These are phyloP conservation scores for Cytospora chrysosperma DNA, from an alignment of 2,329 filamentous ascomycete species.

Conservation along the genomic window DNA sequence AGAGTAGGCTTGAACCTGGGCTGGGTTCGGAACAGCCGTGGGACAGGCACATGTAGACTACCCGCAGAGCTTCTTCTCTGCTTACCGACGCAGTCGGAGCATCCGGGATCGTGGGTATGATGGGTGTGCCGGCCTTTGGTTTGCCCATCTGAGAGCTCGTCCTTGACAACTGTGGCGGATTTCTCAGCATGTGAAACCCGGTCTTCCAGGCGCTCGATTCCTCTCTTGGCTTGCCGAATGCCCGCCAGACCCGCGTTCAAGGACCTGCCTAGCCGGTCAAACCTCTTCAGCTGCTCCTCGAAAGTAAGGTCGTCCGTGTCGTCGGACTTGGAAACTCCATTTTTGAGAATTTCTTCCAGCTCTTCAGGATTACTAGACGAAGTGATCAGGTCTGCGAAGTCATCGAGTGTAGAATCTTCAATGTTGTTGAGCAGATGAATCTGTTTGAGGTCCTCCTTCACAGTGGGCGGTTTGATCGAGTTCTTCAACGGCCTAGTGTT, in stretches of 20 bases:
- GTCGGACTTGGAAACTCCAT: conserved; percentile 13
- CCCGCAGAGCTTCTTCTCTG: conserved; percentile 28
- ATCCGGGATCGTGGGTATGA: conserved; percentile 10
- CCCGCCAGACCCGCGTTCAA: conserved; percentile 51
- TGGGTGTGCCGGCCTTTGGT: neutral
- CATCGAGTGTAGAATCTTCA: conserved; percentile 60
- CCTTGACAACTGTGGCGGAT: neutral
- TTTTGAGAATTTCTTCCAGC: conserved; percentile 30
- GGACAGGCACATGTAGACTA: conserved; percentile 45
- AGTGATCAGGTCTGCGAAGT: conserved; percentile 51
- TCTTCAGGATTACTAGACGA: conserved; percentile 31
- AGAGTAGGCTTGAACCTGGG: conserved; percentile 48
- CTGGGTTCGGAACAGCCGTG: conserved; percentile 45
- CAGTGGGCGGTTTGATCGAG: conserved; percentile 52
- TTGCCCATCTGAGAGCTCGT: neutral
- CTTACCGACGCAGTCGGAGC: neutral
- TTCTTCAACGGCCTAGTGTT: conserved; percentile 49
- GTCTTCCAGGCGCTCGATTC: conserved; percentile 58
- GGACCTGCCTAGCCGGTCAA: conserved; percentile 51
- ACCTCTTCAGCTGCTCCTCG: conserved; percentile 43
- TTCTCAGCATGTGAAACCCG: conserved; percentile 44
- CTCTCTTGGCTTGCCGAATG: conserved; percentile 55
- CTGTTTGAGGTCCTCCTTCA: conserved; percentile 54
- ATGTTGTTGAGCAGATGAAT: conserved; percentile 54
- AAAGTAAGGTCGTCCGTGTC: conserved; percentile 29